Base-by-base conservation (phyloP, 495 filamentous ascomycete genomes). In the Podospora tetraspora region DNA sequence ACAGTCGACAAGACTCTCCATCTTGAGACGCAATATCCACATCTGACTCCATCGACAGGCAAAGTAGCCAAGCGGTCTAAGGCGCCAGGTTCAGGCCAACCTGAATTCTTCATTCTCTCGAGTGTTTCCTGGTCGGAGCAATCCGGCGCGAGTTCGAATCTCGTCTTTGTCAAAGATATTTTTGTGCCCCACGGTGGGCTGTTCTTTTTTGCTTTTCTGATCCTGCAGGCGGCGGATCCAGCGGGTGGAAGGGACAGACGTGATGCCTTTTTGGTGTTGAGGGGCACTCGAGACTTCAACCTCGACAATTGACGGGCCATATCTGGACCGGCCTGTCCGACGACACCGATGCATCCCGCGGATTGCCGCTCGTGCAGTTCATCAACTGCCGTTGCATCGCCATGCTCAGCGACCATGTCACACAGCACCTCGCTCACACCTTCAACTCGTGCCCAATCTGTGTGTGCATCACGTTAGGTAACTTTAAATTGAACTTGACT, bases 81-180 rank as follows among this genome's bases (percentile, higher is more conserved):
- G 74, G 74, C 74, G 74, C 74, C 66, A 70, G 67, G 70, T 76
- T 76, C 74, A 76, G 74, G 74, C 32, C 57, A 66, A 72, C 65
- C 66, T 70, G 68, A 68, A 70, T 68, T 64, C 11, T 29, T 52
- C 43, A 52, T 52, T 52, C 43, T 52, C 43, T 8, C 16, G 43
- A 52, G 43, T 52, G 59, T 70, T 74, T 76, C 72, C 68, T 72
- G 67, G 74, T 76, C 70, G 72, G 71, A 64, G 63, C 70, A 75
- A 69, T 52, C 43, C 65, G 71, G 75, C 75, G 75, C 67, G 74
- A 70, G 75, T 77, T 77, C 75, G 75, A 77, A 77, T 77, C 75
- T 70, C 74, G 65, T 74, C 64, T 69, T 72, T 74, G 73, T 77
- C 75, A 76, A 76, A 58, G 10, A n/a, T 32, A 57, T 63, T 72